Percentiles rank a stretch among this genome's conserved stretches.
phyloP scores from a whole-genome alignment of 306 rosid species.

The Casuarina cunninghamiana region DNA sequence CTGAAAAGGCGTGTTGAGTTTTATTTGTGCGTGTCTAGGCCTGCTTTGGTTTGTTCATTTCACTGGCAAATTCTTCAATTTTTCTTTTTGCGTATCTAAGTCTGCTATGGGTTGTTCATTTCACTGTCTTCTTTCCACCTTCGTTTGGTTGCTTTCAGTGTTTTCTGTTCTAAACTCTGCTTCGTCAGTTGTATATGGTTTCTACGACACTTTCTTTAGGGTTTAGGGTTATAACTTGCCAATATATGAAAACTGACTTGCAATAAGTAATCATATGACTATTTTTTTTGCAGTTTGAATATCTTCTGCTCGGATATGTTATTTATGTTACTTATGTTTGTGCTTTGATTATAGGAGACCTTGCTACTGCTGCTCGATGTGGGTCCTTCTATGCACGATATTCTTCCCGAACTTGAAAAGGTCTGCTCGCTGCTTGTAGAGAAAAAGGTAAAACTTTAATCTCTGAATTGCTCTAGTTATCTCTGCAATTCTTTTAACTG shows the following conservation, averaged over 20 bases:
- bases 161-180: not conserved
- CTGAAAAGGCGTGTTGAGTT: not conserved
- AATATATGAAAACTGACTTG: not conserved
- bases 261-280: not conserved
- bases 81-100: not conserved
- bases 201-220: not conserved
- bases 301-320: not conserved
- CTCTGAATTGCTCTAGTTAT: not conserved
- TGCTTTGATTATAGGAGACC: slow-evolving; percentile 52
- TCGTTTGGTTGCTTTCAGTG: not conserved
- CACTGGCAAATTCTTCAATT: not conserved
- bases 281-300: not conserved
- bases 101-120: not conserved
- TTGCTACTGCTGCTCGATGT: slow-evolving; percentile 84
- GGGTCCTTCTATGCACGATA: slow-evolving; percentile 81
- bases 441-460: slow-evolving; percentile 57
- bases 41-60: not conserved
- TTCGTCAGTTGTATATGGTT: not conserved
- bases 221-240: slow-evolving; percentile 31
- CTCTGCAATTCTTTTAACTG: not conserved
- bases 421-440: slow-evolving; percentile 66
- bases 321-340: not conserved
- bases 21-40: not conserved
- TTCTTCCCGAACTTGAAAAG: slow-evolving; percentile 74
- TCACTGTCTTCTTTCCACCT: not conserved